phyloP scores from a whole-genome alignment of 2,329 filamentous ascomycete genomes.

The Ustulina deusta region DNA sequence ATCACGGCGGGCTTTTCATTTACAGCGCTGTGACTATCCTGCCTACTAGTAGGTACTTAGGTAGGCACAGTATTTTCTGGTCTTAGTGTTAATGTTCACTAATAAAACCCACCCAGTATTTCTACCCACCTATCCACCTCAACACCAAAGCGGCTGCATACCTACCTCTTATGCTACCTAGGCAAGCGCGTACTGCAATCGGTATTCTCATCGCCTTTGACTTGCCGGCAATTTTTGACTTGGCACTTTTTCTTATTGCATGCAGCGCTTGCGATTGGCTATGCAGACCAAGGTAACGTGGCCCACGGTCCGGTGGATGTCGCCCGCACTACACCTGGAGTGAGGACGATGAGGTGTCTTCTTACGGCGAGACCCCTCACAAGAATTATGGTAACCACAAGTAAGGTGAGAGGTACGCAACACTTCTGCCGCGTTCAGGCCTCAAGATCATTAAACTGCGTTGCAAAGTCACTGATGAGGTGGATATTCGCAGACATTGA shows the following conservation, averaged over 20 bases:
- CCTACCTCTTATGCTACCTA: not conserved
- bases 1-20: conserved; percentile 27
- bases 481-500: not conserved
- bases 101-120: conserved; percentile 3
- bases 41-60: not conserved
- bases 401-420: conserved; percentile 6
- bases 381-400: not conserved
- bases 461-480: not conserved
- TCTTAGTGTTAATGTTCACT: conserved; percentile 7
- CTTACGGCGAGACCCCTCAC: conserved; percentile 2
- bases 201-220: conserved; percentile 7
- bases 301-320: conserved; percentile 14
- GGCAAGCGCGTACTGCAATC: not conserved
- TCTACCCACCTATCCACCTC: conserved; percentile 7
- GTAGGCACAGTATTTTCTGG: not conserved
- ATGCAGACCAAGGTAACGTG: conserved; percentile 1
- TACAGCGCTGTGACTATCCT: too few relatives aligned
- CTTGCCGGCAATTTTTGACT: conserved; percentile 5
- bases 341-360: conserved; percentile 1
- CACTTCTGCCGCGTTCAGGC: not conserved
- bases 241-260: conserved; percentile 22
- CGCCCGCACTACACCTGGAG: conserved; percentile 6
- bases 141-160: conserved; percentile 4
- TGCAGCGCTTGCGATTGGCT: conserved; percentile 21
- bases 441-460: not conserved